These are phyloP conservation scores for Firmiana major DNA, from an alignment of 345 rosid genomes.

Conservation along the genomic window DNA sequence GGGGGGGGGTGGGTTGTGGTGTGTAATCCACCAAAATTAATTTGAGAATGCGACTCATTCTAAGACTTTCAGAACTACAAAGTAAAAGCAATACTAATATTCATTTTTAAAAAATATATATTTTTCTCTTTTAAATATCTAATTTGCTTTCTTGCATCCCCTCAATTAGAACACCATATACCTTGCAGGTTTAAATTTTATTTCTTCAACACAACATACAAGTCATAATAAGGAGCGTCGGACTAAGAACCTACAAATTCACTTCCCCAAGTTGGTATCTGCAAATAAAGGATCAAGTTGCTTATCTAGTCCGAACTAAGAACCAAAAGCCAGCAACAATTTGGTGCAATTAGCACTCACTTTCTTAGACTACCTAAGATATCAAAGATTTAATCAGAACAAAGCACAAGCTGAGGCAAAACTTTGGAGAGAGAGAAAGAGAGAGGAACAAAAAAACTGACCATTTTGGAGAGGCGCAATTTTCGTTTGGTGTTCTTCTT, in stretches of 20 bases:
- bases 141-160: not conserved
- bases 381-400: not conserved
- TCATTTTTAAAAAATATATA: not conserved
- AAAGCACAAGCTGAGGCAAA: not conserved
- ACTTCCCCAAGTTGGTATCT: not conserved
- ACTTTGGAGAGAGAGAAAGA: no score
- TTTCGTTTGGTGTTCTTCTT: constrained; percentile 93
- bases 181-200: not conserved
- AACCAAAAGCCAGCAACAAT: not conserved
- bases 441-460: constrained; percentile 18
- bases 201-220: not conserved
- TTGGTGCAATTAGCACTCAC: not conserved
- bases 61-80: not conserved
- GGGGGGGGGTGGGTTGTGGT: not conserved
- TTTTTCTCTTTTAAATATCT: not conserved
- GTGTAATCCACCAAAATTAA: not conserved
- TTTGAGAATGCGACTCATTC: not conserved
- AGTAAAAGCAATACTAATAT: not conserved
- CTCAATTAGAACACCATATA: no score
- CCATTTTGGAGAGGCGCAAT: constrained; percentile 84
- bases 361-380: constrained; percentile 2
- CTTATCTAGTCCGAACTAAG: not conserved
- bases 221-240: not conserved
- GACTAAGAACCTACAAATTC: not conserved
- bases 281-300: not conserved